Conservation (phyloP, 192 early-diverging fungal genomes). For the Coemansia interrupta region DNA sequence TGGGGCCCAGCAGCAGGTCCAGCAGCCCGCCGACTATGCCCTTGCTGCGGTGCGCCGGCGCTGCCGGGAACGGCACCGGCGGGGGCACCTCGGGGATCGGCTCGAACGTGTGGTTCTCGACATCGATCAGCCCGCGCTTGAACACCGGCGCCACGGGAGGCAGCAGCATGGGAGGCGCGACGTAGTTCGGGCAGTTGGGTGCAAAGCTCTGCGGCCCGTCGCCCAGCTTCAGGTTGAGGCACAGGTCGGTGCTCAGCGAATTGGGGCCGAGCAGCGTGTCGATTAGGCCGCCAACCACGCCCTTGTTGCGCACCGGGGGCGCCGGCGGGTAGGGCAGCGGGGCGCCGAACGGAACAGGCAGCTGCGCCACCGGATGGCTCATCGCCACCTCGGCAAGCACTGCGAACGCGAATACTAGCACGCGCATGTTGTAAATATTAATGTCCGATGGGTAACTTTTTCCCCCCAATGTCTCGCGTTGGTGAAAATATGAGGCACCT, state of each 20-base stretch:
- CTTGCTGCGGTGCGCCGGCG: conserved; percentile 40
- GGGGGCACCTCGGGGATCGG: conserved; percentile 16
- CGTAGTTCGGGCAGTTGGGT: conserved; percentile 45
- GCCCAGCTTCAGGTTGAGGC: conserved; percentile 47
- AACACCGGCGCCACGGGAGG: conserved; percentile 31
- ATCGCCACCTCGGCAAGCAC: conserved; percentile 45
- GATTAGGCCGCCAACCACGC: conserved; percentile 41
- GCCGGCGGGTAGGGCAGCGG: conserved; percentile 29
- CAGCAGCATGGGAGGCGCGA: conserved; percentile 37
- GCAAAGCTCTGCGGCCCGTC: conserved; percentile 50
- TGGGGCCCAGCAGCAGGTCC: conserved; percentile 44
- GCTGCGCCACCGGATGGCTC: conserved; percentile 27
- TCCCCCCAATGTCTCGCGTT: background rate
- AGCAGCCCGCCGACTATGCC: conserved; percentile 39
- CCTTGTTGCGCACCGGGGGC: conserved; percentile 42
- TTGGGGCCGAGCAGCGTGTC: conserved; percentile 40
- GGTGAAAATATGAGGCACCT: background rate
- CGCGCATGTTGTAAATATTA: conserved; percentile 26
- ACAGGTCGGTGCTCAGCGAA: conserved; percentile 36
- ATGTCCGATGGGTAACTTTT: background rate
- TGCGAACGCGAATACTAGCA: conserved; percentile 41
- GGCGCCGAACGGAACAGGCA: conserved; percentile 8
- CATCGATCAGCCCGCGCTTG: conserved; percentile 46
- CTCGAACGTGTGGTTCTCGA: conserved; percentile 26
- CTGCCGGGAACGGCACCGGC: conserved; percentile 27